Evolutionary conservation across 2,329 filamentous ascomycete genomes (phyloP).

Genomic region (Phyllosticta citriasiana): DNA sequence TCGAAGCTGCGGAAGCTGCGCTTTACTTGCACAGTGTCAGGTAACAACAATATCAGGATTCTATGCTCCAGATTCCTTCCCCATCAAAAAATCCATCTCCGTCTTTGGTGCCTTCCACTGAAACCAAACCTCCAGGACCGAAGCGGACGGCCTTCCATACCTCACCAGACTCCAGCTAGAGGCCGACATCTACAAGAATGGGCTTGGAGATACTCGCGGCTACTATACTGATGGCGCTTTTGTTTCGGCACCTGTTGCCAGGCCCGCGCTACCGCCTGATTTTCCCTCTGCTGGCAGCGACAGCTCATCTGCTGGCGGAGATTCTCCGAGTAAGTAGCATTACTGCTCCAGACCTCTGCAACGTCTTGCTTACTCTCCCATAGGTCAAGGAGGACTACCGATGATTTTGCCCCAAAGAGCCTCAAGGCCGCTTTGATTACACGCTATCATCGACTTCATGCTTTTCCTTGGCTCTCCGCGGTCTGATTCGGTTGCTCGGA

Average conservation of each 20-base stretch:
- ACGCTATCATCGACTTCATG: not conserved
- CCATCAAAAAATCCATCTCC: not conserved
- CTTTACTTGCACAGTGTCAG: not conserved
- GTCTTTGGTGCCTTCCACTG: not conserved
- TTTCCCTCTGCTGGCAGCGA: not conserved
- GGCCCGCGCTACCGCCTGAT: constrained; percentile 12
- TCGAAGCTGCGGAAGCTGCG: not conserved
- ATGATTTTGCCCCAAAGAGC: not conserved
- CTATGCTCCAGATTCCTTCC: not conserved
- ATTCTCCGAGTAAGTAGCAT: not conserved
- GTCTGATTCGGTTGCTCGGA: not conserved
- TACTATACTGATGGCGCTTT: constrained; percentile 75
- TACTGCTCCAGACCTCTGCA: not conserved
- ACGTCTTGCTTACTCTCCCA: constrained; percentile 9
- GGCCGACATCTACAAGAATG: constrained; percentile 37
- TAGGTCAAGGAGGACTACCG: constrained; percentile 10
- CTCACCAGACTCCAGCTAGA: constrained; percentile 38
- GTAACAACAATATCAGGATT: not conserved
- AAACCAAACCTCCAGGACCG: constrained; percentile 44
- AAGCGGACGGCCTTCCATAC: constrained; percentile 65
- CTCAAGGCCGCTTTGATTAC: not conserved
- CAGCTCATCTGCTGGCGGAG: constrained; percentile 11
- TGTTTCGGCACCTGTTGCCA: constrained; percentile 46
- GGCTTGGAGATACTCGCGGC: constrained; percentile 47
- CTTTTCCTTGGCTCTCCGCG: not conserved